Evolutionary conservation across 2,329 filamentous ascomycete genomes (phyloP), one percentile per base, ranked within the genome.

Genomic region (Beauveria brongniartii): DNA sequence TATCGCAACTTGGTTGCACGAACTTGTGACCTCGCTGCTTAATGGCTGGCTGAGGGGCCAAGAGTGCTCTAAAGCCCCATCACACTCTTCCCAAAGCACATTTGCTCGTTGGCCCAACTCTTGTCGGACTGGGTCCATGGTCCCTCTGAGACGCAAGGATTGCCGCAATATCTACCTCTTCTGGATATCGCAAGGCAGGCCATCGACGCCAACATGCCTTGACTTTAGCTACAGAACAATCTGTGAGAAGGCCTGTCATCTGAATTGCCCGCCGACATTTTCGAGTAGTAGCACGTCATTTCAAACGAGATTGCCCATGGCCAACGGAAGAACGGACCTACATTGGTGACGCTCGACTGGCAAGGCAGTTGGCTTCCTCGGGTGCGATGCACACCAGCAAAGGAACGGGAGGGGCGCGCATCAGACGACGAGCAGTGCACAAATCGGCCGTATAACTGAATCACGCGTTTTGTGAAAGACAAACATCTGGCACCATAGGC

Each of bases 401-500:
- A 51, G 22, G n/a, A 51, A 22, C 22, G 20, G 22, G 24, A 37
- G 34, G 40, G 58, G 58, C 41, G 41, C 7, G 48, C 20, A 40
- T 50, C 48, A 47, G 57, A 52, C 40, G 26, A 54, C 20, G 22
- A 9, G 18, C 26, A 52, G 51, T 18, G 22, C 28, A 60, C 58
- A 60, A 60, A 51, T 55, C 58, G 58, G 41, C 30, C 58, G 58
- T 60, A 60, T 54, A 37, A 60, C 58, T 55, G 43, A 40, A 53
- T 54, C 58, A 55, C 51, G 20, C 20, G 16, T 47, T 28, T 48
- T 55, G 50, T 48, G 58, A 41, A 30, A 55, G 43, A 43, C 58
- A 60, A 60, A 60, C 58, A 48, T 34, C 37, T 22, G 28, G 16
- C 43, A 30, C 22, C 30, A 22, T n/a, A 3, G 9, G 14, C 14